Base-by-base conservation (phyloP, 805 yeast genomes). In the Saccharomyces mikatae region DNA sequence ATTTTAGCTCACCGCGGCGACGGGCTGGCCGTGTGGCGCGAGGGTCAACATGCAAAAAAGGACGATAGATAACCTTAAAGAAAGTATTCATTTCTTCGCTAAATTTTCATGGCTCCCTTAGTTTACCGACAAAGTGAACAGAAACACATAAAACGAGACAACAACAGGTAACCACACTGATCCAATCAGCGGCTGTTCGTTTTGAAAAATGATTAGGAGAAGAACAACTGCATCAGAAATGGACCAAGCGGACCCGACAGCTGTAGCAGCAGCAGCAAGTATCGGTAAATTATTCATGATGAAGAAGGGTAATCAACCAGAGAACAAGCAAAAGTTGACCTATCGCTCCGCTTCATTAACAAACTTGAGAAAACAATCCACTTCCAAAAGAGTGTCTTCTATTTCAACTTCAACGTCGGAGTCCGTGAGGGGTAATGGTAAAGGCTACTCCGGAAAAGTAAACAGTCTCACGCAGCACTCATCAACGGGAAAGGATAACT, bases 261-360 rank as follows among this genome's bases (percentile, higher is more conserved):
- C 87, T 0, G 60, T 82, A 27, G 87, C 86, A 6, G 87, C 87
- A 27, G 87, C 87, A 2, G 69, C 80, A 6, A 80, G 80, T 3
- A 76, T 80, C 55, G 83, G 83, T 2, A 69, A 70, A 51, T 81
- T 82, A 0, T 55, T 79, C 52, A 73, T 71, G 59, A 73, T 71
- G 59, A 70, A 52, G 22, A 41, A 41, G 29, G 21, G 52, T 53
- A 10, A 51, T 59, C 22, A 55, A 53, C 29, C 54, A 55, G 32
- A 36, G 4, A 36, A n/a, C 22, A 17, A 36, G 24, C 44, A 17
- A 36, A 36, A 17, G 22, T 17, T 22, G 44, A 36, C 62, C n/a
- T 50, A 53, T n/a, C 49, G 54, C 11, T 31, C 62, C 13, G 47
- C 57, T 3, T 62, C 65, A 8, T 36, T 57, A 48, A 47, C 52